Percentiles rank a stretch among this genome's conserved stretches.
These are phyloP conservation scores for Cladosporium colombiae DNA, from an alignment of 2,329 filamentous ascomycete species.

Conservation along the genomic window DNA sequence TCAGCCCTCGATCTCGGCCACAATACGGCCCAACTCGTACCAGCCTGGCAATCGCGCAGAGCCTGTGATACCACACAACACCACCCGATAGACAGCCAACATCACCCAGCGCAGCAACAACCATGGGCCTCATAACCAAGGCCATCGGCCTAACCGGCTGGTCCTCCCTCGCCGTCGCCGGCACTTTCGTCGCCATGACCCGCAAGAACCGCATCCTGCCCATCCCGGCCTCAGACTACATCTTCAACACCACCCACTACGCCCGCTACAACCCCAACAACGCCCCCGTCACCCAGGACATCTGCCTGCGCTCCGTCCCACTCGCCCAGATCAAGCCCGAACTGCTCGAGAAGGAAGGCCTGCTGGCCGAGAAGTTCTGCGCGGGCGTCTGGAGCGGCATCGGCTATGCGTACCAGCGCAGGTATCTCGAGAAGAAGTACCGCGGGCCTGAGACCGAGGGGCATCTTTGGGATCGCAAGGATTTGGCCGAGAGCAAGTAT, in stretches of 20 bases:
- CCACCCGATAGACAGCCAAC: background rate
- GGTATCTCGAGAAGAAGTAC: constrained; percentile 61
- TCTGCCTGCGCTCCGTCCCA: constrained; percentile 64
- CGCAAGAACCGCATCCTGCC: constrained; percentile 59
- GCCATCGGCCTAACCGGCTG: constrained; percentile 37
- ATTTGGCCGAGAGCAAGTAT: constrained; percentile 60
- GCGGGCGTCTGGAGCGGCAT: constrained; percentile 61
- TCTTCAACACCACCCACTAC: constrained; percentile 61
- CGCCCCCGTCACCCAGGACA: constrained; percentile 65
- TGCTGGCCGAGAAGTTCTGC: constrained; percentile 66
- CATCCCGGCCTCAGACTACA: constrained; percentile 60
- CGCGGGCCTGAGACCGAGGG: constrained; percentile 54
- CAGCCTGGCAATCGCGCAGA: background rate
- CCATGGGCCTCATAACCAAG: constrained; percentile 37
- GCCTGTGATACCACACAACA: background rate
- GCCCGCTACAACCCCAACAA: constrained; percentile 61
- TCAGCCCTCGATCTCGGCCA: background rate
- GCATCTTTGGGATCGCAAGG: constrained; percentile 62
- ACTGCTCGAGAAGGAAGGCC: constrained; percentile 61
- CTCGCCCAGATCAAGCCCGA: constrained; percentile 65
- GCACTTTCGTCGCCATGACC: constrained; percentile 55
- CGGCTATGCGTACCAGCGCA: constrained; percentile 62
- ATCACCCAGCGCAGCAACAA: constrained; percentile 2
- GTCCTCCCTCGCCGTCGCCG: constrained; percentile 47
- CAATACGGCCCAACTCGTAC: background rate